phyloP scores from a whole-genome alignment of 345 rosid genomes.

The Microthlaspi erraticum region DNA sequence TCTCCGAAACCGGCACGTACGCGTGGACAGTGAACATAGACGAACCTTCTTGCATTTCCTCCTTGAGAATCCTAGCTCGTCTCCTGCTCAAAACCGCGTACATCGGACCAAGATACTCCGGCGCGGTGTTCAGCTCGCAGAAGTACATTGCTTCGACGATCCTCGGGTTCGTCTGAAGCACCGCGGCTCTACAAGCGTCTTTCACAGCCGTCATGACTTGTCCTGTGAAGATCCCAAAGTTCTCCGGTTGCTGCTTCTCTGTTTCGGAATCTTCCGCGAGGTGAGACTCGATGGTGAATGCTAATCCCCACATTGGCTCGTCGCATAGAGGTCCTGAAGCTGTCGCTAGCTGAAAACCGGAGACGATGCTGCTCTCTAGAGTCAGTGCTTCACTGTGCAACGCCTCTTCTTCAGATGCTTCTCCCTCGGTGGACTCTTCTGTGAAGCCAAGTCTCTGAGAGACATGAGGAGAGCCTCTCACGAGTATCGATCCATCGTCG shows the following conservation, averaged over 20 bases:
- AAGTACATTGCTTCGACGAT: conserved; percentile 96
- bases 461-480: conserved; percentile 70
- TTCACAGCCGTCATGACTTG: conserved; percentile 89
- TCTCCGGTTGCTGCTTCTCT: conserved; percentile 60
- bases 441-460: conserved; percentile 75
- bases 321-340: conserved; percentile 90
- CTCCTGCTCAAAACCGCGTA: conserved; percentile 79
- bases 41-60: conserved; percentile 95
- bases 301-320: conserved; percentile 94
- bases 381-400: conserved; percentile 57
- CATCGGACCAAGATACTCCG: conserved; percentile 76
- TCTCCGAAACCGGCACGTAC: conserved; percentile 83
- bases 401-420: conserved; percentile 47
- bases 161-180: conserved; percentile 72
- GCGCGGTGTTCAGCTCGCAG: conserved; percentile 80
- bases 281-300: conserved; percentile 70
- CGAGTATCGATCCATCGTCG: conserved; percentile 53
- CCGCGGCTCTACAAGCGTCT: conserved; percentile 82
- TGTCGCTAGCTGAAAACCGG: conserved; percentile 88
- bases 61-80: conserved; percentile 82
- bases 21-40: conserved; percentile 76
- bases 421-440: conserved; percentile 48
- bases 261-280: conserved; percentile 52
- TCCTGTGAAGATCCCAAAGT: conserved; percentile 71
- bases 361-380: conserved; percentile 76